Percentiles rank a stretch among this genome's conserved stretches.
phyloP scores from a whole-genome alignment of 805 yeast genomes.

The Wickerhamomyces ciferrii region DNA sequence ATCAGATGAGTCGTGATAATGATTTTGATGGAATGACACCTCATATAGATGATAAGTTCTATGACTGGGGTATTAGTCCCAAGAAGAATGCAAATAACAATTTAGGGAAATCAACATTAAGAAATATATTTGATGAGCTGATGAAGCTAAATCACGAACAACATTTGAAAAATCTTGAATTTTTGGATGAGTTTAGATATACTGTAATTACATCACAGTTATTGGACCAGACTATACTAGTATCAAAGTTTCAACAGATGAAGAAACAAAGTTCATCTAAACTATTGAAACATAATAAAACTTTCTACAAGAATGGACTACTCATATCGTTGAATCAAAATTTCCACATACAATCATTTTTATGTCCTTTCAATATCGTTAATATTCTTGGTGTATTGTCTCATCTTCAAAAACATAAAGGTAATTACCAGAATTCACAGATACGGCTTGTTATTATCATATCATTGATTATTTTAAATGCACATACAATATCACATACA shows the following conservation, averaged over 20 bases:
- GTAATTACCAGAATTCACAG: slow-evolving; percentile 6
- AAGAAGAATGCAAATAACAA: slow-evolving; percentile 1
- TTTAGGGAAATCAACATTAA: slow-evolving; percentile 3
- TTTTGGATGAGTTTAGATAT: slow-evolving; percentile 48
- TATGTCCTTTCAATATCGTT: not conserved
- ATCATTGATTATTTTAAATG: slow-evolving; percentile 3
- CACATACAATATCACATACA: slow-evolving; percentile 4
- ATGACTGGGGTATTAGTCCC: slow-evolving; percentile 15
- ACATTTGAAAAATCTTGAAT: slow-evolving; percentile 14
- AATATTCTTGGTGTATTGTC: not conserved
- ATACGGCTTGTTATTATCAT: slow-evolving; percentile 1
- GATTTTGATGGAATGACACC: not conserved
- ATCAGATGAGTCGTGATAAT: not conserved
- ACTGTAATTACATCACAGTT: slow-evolving; percentile 42
- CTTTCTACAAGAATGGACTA: not conserved
- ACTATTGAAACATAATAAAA: not conserved
- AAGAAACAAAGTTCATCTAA: slow-evolving; percentile 10
- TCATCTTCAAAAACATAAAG: slow-evolving; percentile 6
- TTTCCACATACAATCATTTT: not conserved
- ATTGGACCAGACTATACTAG: slow-evolving; percentile 32
- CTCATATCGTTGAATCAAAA: not conserved
- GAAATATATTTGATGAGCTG: slow-evolving; percentile 7
- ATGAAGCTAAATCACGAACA: not conserved
- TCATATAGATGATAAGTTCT: not conserved
- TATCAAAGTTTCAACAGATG: slow-evolving; percentile 16